phyloP scores from a whole-genome alignment of 148 eudicot genomes.

The Silene conica region DNA sequence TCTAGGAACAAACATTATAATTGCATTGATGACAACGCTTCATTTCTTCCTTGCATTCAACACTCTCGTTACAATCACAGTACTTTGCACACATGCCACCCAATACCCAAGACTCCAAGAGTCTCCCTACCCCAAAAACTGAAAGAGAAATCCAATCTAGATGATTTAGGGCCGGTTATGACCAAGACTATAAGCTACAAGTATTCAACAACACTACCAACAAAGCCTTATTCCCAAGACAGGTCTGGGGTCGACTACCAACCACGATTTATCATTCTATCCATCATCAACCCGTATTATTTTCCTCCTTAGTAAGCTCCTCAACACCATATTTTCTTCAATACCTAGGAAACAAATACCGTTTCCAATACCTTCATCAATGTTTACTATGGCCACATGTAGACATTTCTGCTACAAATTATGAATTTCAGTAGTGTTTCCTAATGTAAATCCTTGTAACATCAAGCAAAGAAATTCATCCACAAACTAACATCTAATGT shows the following conservation, averaged over 20 bases:
- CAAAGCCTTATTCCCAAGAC: neutral
- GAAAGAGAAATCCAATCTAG: neutral
- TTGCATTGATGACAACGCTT: neutral
- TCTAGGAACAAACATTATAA: neutral
- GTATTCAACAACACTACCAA: neutral
- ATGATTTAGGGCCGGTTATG: neutral
- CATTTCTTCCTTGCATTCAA: neutral
- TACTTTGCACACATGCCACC: neutral
- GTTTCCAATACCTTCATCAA: too few relatives aligned
- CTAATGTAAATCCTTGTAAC: neutral
- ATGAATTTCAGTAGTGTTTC: neutral
- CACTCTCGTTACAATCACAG: neutral
- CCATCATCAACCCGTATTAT: too few relatives aligned
- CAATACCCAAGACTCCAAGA: neutral
- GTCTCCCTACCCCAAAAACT: neutral
- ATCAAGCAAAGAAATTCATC: neutral
- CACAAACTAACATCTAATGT: neutral
- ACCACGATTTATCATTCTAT: too few relatives aligned
- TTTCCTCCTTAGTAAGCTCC: too few relatives aligned
- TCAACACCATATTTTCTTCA: too few relatives aligned
- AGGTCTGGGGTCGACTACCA: neutral
- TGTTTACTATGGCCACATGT: neutral
- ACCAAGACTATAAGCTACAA: neutral
- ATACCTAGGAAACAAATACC: too few relatives aligned
- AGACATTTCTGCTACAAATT: neutral